Evolutionary conservation across 1,139 yeast genomes (phyloP).

Genomic region (Yamadazyma dendronema): DNA sequence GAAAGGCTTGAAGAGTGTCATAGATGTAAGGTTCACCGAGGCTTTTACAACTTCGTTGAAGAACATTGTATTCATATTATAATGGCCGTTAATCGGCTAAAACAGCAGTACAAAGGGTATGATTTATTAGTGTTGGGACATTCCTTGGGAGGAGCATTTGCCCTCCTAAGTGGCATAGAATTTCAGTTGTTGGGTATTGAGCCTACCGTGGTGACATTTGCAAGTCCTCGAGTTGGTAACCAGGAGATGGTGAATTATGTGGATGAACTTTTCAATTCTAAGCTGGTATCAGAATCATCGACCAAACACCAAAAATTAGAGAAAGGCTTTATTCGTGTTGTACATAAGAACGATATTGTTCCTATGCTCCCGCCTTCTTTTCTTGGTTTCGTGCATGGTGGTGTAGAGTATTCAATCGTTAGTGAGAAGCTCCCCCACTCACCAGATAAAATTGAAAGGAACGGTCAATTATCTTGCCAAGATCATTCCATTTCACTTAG

Average conservation of each 20-base stretch:
- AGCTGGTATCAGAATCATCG: slow-evolving; percentile 17
- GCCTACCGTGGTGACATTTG: slow-evolving; percentile 57
- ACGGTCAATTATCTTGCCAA: slow-evolving; percentile 9
- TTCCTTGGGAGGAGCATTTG: slow-evolving; percentile 73
- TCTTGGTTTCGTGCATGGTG: slow-evolving; percentile 42
- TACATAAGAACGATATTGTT: slow-evolving; percentile 55
- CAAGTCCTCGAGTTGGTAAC: slow-evolving; percentile 64
- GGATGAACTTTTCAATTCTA: slow-evolving; percentile 48
- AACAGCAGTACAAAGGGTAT: slow-evolving; percentile 42
- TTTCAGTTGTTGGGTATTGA: slow-evolving; percentile 47
- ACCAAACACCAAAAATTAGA: slow-evolving; percentile 17
- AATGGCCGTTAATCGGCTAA: slow-evolving; percentile 27
- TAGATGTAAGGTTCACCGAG: slow-evolving; percentile 59
- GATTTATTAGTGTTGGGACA: slow-evolving; percentile 60
- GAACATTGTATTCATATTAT: slow-evolving; percentile 38
- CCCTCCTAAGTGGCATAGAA: slow-evolving; percentile 62
- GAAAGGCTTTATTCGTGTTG: slow-evolving; percentile 47
- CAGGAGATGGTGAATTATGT: slow-evolving; percentile 46
- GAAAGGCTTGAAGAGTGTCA: slow-evolving; percentile 29
- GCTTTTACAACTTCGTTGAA: slow-evolving; percentile 47
- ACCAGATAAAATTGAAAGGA: slow-evolving; percentile 29
- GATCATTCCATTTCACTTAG: neutral
- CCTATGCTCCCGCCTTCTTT: slow-evolving; percentile 57
- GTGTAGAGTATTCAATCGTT: slow-evolving; percentile 47
- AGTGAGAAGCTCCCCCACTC: slow-evolving; percentile 47